Base-by-base conservation (phyloP, 2,329 filamentous ascomycete genomes). In the Achaetomium macrosporum region DNA sequence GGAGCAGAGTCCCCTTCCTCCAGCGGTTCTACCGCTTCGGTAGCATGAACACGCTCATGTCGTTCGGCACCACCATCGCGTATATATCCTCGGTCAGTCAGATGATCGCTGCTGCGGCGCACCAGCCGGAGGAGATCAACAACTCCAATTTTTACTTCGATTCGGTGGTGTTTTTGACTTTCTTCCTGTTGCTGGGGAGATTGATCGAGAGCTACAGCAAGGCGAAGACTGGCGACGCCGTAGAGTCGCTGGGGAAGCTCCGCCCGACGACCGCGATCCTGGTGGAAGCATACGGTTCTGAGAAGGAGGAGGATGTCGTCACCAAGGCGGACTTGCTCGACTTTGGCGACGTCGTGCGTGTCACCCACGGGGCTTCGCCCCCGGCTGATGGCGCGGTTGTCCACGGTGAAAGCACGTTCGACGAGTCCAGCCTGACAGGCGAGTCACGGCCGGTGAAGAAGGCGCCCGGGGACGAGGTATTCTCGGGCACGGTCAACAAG, bases 11-110 rank as follows among this genome's bases (percentile, higher is more conserved):
- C 1, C 87, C 89, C 0, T 66, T 95, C 4, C 62, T 88, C 15
- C 80, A 85, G 60, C 78, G 91, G 13, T 91, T 96, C 64, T 90
- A 90, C 67, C 84, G 87, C n/a, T 96, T 96, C 64, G 91, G 91
- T 9, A 96, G 90, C 72, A 96, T 96, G 91, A 95, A 95, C 65
- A 86, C 95, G 73, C 78, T 96, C 55, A 91, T 96, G 70, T 93
- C 87, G 8, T 77, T 95, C 2, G 91, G 90, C 6, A 95, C 91
- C 0, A 86, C 83, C 2, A 89, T 96, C 55, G 91, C 91, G 1
- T 96, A 95, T 66, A 74, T 95, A 57, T 85, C 89, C 0, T 95
- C 90, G 0, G 72, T 95, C 20, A 85, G 83, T 15, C 84, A 95
- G 58, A 77, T 96, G 65, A 84, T 89, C 47, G 80, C 83, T 7